phyloP scores from a whole-genome alignment of 352 stramenopile genomes.

The Globisporangium sylvaticum region DNA sequence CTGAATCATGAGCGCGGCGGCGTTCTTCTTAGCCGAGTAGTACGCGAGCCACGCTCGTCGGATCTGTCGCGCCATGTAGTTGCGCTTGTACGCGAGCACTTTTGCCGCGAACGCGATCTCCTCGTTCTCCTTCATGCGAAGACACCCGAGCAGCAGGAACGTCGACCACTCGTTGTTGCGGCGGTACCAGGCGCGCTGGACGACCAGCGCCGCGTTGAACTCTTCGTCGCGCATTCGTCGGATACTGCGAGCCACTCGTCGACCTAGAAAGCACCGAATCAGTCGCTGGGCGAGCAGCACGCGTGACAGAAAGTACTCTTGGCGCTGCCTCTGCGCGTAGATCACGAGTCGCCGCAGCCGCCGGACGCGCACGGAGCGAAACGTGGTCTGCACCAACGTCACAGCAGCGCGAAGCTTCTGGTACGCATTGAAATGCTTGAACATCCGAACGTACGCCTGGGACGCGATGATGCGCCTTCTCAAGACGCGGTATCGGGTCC shows the following conservation, averaged over 20 bases:
- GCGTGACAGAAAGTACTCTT: conserved; percentile 39
- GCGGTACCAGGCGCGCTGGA: conserved; percentile 78
- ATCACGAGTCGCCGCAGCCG: conserved; percentile 56
- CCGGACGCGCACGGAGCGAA: conserved; percentile 40
- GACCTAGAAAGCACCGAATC: conserved; percentile 49
- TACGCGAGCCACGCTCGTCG: conserved; percentile 34
- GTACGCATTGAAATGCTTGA: conserved; percentile 38
- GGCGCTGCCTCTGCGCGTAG: conserved; percentile 41
- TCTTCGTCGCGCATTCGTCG: conserved; percentile 29
- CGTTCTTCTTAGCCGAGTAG: conserved; percentile 19
- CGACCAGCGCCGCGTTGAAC: conserved; percentile 59
- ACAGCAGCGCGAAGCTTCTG: conserved; percentile 35
- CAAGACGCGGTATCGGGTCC: conserved; percentile 25
- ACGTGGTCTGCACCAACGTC: conserved; percentile 57
- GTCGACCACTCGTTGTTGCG: conserved; percentile 84
- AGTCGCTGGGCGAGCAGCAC: conserved; percentile 50
- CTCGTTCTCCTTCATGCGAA: conserved; percentile 62
- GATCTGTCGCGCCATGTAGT: conserved; percentile 43
- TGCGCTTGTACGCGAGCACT: conserved; percentile 40
- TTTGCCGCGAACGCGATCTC: conserved; percentile 44
- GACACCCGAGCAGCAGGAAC: conserved; percentile 74
- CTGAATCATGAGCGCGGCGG: conserved; percentile 44
- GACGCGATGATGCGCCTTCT: conserved; percentile 43
- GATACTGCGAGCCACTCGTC: conserved; percentile 23
- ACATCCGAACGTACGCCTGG: conserved; percentile 53